Evolutionary conservation across 345 rosid species (phyloP).

Genomic region (Luvunga scandens): DNA sequence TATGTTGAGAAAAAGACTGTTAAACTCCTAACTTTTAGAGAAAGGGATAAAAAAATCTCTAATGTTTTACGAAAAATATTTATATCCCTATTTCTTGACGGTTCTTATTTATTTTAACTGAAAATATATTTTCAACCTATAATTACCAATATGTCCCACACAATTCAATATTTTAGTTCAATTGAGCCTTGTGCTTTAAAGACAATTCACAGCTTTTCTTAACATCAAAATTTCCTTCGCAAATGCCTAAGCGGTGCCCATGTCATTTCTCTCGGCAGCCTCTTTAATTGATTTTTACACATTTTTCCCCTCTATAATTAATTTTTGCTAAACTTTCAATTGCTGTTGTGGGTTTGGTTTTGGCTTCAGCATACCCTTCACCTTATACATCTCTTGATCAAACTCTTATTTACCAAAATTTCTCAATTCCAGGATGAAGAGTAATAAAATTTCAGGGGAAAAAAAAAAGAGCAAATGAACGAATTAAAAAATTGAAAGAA

Average conservation of each 20-base stretch:
- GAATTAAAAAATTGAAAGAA: background rate
- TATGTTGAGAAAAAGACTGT: too few relatives aligned
- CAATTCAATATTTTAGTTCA: too few relatives aligned
- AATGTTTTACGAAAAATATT: too few relatives aligned
- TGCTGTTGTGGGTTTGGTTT: slow-evolving; percentile 38
- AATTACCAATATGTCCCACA: too few relatives aligned
- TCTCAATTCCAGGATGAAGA: background rate
- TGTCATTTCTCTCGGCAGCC: slow-evolving; percentile 26
- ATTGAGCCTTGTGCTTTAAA: too few relatives aligned
- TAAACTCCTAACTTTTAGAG: too few relatives aligned
- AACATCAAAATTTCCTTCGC: too few relatives aligned
- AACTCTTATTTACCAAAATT: background rate
- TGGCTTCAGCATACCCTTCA: slow-evolving; percentile 35
- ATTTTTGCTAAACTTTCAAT: slow-evolving; percentile 42
- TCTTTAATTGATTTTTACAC: slow-evolving; percentile 39
- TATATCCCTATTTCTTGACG: too few relatives aligned
- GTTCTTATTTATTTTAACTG: too few relatives aligned
- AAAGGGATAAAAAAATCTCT: too few relatives aligned
- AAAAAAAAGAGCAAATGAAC: background rate
- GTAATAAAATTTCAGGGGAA: background rate
- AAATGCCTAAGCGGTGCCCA: background rate
- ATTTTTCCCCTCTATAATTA: slow-evolving; percentile 28
- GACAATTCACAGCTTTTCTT: too few relatives aligned
- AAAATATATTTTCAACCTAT: too few relatives aligned
- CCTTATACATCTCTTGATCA: slow-evolving; percentile 28